Percentiles rank a stretch among this genome's conserved stretches.
Evolutionary conservation across 768 basidiomycete species (phyloP).

Genomic region (Leccinum uliginosum): DNA sequence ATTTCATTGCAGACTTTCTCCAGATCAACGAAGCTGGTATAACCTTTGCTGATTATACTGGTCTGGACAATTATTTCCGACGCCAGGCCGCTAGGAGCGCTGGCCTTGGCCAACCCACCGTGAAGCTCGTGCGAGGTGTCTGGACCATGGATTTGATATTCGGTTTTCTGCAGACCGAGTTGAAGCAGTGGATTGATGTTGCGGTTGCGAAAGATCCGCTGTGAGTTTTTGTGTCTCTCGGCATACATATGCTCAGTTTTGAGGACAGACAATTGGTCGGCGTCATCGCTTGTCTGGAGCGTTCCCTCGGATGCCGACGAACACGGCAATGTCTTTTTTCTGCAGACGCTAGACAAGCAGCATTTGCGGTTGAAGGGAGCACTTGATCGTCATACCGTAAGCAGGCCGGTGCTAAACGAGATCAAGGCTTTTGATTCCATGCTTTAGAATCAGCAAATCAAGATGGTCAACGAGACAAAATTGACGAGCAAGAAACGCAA

Average conservation of each 20-base stretch:
- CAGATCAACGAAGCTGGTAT: constrained; percentile 85
- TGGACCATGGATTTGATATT: constrained; percentile 96
- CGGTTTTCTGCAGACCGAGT: constrained; percentile 80
- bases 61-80: constrained; percentile 89
- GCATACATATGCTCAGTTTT: constrained; percentile 1
- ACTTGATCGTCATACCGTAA: constrained; percentile 73
- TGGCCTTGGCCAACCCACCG: constrained; percentile 62
- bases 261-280: constrained; percentile 75
- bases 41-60: constrained; percentile 97
- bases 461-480: constrained; percentile 86
- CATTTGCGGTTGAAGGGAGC: constrained; percentile 67
- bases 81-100: constrained; percentile 76
- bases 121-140: constrained; percentile 82
- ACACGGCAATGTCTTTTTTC: constrained; percentile 66
- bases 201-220: constrained; percentile 71
- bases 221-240: constrained; percentile 36
- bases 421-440: constrained; percentile 1
- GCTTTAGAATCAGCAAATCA: constrained; percentile 77
- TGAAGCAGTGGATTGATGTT: constrained; percentile 81
- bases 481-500: constrained; percentile 88
- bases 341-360: constrained; percentile 78
- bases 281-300: constrained; percentile 73
- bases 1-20: constrained; percentile 87
- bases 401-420: constrained; percentile 16
- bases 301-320: constrained; percentile 78